These are phyloP conservation scores for Pseudophaeomoniella oleicola DNA, from an alignment of 2,329 filamentous ascomycete species.

Conservation along the genomic window DNA sequence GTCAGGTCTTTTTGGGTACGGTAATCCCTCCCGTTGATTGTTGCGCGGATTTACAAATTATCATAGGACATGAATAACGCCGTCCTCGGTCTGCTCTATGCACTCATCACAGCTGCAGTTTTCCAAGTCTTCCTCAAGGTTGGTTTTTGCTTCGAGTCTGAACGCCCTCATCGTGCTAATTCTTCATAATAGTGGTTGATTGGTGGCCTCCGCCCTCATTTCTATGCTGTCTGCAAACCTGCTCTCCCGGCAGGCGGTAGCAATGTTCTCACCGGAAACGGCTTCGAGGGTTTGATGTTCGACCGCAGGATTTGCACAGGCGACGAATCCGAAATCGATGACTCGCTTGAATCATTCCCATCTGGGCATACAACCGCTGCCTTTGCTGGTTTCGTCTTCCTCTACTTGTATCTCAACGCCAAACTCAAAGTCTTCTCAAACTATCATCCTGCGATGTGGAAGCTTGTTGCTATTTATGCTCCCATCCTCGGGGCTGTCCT, in stretches of 20 bases:
- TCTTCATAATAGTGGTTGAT: constrained; percentile 39
- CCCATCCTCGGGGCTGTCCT: constrained; percentile 54
- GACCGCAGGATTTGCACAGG: constrained; percentile 57
- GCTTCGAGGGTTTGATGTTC: constrained; percentile 50
- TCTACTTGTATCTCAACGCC: constrained; percentile 61
- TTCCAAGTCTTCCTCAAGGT: constrained; percentile 61
- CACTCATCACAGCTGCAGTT: constrained; percentile 54
- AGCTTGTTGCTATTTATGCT: constrained; percentile 48
- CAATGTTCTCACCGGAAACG: constrained; percentile 32
- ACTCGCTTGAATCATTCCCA: constrained; percentile 56
- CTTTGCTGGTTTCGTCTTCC: constrained; percentile 50
- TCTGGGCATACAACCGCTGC: constrained; percentile 61
- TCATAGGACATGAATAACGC: constrained; percentile 48
- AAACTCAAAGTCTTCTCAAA: constrained; percentile 64
- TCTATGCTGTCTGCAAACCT: constrained; percentile 56
- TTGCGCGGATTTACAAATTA: too few relatives aligned
- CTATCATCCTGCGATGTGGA: constrained; percentile 62
- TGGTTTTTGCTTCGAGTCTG: constrained; percentile 6
- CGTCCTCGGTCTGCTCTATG: constrained; percentile 53
- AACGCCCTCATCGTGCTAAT: not conserved
- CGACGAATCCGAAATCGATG: constrained; percentile 48
- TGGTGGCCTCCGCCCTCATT: constrained; percentile 57
- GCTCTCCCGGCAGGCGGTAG: constrained; percentile 29
- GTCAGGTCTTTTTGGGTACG: constrained; percentile 49
- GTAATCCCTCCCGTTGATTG: not conserved